These are phyloP conservation scores for Lumnitzera littorea DNA, from an alignment of 345 rosid genomes.

Conservation along the genomic window DNA sequence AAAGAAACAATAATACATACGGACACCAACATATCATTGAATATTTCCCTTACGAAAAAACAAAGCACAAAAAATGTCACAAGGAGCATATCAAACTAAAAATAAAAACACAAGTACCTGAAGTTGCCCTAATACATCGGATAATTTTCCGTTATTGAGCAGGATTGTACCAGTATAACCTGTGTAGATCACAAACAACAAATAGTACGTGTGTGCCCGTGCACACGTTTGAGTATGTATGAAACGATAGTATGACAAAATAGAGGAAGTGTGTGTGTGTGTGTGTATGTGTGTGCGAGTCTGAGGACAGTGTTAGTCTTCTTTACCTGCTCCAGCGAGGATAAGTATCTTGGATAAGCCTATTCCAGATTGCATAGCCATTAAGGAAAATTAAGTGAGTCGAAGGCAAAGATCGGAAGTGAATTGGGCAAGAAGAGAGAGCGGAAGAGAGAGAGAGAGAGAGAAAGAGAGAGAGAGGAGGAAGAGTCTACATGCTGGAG, in stretches of 20 bases:
- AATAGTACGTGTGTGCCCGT: not conserved
- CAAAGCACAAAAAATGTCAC: too few species aligned
- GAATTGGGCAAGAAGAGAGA: too few species aligned
- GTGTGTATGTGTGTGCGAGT: not conserved
- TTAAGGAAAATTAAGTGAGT: constrained; percentile 12
- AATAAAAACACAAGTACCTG: constrained; percentile 33
- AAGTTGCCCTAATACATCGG: constrained; percentile 66
- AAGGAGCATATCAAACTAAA: not conserved
- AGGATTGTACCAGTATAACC: constrained; percentile 80
- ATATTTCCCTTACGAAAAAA: too few species aligned
- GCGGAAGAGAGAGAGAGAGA: too few species aligned
- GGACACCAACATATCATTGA: too few species aligned
- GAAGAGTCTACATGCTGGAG: too few species aligned
- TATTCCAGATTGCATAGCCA: constrained; percentile 82
- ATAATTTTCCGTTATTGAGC: constrained; percentile 71
- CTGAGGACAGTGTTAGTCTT: too few species aligned
- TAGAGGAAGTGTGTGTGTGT: not conserved
- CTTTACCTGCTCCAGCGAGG: constrained; percentile 75
- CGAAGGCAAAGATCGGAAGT: too few species aligned
- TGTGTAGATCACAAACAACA: constrained; percentile 23
- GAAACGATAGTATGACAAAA: not conserved
- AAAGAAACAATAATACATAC: too few species aligned
- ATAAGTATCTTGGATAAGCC: constrained; percentile 61
- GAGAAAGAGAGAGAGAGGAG: too few species aligned
- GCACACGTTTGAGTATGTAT: too few species aligned